phyloP scores from a whole-genome alignment of 2,329 filamentous ascomycete genomes.

The Colletotrichum melonis region DNA sequence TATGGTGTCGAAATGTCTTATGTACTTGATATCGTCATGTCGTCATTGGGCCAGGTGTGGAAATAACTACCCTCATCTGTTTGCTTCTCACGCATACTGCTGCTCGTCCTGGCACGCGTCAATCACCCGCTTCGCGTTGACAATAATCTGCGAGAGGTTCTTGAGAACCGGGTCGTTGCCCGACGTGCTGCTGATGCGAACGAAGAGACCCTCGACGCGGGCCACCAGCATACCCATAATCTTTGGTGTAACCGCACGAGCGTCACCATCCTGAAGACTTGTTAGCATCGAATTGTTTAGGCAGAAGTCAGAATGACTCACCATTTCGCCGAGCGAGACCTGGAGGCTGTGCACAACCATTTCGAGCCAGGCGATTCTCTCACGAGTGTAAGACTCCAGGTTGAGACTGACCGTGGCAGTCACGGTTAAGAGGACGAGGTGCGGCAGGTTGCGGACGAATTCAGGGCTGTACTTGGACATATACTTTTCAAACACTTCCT shows the following conservation, averaged over 20 bases:
- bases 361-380: slow-evolving; percentile 71
- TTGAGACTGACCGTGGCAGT: slow-evolving; percentile 72
- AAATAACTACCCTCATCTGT: slow-evolving; percentile 1
- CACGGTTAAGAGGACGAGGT: slow-evolving; percentile 72
- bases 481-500: slow-evolving; percentile 71
- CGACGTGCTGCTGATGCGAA: slow-evolving; percentile 60
- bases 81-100: slow-evolving; percentile 29
- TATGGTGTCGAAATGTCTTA: slow-evolving; percentile 36
- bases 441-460: slow-evolving; percentile 67
- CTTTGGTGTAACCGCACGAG: slow-evolving; percentile 66
- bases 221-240: slow-evolving; percentile 66
- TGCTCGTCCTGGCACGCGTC: slow-evolving; percentile 37
- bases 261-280: slow-evolving; percentile 60
- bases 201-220: slow-evolving; percentile 63
- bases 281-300: slow-evolving; percentile 40
- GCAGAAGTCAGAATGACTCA: slow-evolving; percentile 51
- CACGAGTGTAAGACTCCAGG: slow-evolving; percentile 63
- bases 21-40: slow-evolving; percentile 37
- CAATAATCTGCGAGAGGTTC: slow-evolving; percentile 58
- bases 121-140: slow-evolving; percentile 45
- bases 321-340: slow-evolving; percentile 59
- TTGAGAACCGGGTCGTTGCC: slow-evolving; percentile 60
- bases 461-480: slow-evolving; percentile 62
- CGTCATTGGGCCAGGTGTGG: slow-evolving; percentile 20
- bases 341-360: slow-evolving; percentile 67